Evolutionary conservation across 768 basidiomycete genomes (phyloP).

Genomic region (Boletellus sp.): DNA sequence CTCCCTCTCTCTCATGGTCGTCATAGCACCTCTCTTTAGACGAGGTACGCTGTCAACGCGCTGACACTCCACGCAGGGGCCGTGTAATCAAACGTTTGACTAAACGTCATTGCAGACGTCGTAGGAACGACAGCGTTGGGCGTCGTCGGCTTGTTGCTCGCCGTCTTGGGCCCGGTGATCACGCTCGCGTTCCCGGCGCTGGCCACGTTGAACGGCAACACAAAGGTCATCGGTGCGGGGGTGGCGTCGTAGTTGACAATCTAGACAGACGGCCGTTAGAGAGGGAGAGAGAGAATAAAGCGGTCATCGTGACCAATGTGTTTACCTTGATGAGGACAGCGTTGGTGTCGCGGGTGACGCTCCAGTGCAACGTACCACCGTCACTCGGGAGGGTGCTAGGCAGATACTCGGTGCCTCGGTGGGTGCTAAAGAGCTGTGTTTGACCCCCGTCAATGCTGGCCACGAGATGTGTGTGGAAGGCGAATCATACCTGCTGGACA

Average conservation of each 20-base stretch:
- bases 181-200: slow-evolving; percentile 43
- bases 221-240: slow-evolving; percentile 44
- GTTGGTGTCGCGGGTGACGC: slow-evolving; percentile 38
- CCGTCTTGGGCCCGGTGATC: slow-evolving; percentile 45
- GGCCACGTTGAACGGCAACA: slow-evolving; percentile 52
- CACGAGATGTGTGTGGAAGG: background rate
- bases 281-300: too few relatives aligned
- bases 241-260: slow-evolving; percentile 48
- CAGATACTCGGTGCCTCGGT: slow-evolving; percentile 59
- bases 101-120: slow-evolving; percentile 43
- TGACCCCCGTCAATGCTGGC: background rate
- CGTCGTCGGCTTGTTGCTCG: slow-evolving; percentile 52
- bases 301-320: background rate
- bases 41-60: slow-evolving; percentile 23
- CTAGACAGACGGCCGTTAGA: slow-evolving; percentile 28
- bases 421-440: slow-evolving; percentile 56
- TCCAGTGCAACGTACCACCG: slow-evolving; percentile 58
- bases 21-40: background rate
- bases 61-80: slow-evolving; percentile 48
- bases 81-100: slow-evolving; percentile 50
- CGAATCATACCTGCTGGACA: slow-evolving; percentile 47
- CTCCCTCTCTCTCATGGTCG: background rate
- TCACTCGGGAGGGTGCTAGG: slow-evolving; percentile 55
- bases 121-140: slow-evolving; percentile 48
- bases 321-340: slow-evolving; percentile 56